Evolutionary conservation across 371 early-diverging fungal species (phyloP).

Genomic region (Mucor ambiguus): DNA sequence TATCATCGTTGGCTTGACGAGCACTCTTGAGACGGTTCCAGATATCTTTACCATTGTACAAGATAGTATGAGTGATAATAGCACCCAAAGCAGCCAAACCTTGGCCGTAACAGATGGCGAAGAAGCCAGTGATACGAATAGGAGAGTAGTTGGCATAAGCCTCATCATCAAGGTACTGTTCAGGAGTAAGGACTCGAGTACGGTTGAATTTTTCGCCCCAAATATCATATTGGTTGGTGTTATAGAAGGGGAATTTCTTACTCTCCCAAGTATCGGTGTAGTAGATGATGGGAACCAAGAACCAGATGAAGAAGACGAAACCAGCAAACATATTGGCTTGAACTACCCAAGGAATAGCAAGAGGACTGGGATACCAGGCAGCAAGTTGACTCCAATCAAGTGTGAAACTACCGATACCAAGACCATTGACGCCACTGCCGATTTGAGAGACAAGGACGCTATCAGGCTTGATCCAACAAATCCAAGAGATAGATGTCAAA

Average conservation of each 20-base stretch:
- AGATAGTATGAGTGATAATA: constrained; percentile 64
- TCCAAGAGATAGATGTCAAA: constrained; percentile 53
- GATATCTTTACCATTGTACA: constrained; percentile 69
- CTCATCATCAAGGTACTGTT: constrained; percentile 58
- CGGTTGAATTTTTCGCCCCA: constrained; percentile 54
- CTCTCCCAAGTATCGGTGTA: constrained; percentile 66
- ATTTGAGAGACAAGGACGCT: constrained; percentile 57
- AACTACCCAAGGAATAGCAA: constrained; percentile 64
- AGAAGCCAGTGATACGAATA: constrained; percentile 74
- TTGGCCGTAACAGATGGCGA: constrained; percentile 73
- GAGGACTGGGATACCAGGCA: constrained; percentile 44
- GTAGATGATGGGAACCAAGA: constrained; percentile 70
- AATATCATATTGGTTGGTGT: constrained; percentile 58
- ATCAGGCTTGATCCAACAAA: constrained; percentile 70
- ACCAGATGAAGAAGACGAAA: constrained; percentile 67
- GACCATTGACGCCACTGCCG: constrained; percentile 55
- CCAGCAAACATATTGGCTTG: constrained; percentile 68
- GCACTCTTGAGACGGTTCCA: constrained; percentile 53
- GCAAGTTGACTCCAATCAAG: constrained; percentile 62
- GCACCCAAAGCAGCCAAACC: constrained; percentile 69
- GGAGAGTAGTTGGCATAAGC: constrained; percentile 70
- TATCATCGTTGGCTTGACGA: constrained; percentile 54
- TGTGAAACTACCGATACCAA: constrained; percentile 62
- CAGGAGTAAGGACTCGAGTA: constrained; percentile 55
- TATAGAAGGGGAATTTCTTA: constrained; percentile 63